Evolutionary conservation across 192 early-diverging fungal species (phyloP), one percentile per base, ranked within the genome.

Genomic region (Coemansia sp.): DNA sequence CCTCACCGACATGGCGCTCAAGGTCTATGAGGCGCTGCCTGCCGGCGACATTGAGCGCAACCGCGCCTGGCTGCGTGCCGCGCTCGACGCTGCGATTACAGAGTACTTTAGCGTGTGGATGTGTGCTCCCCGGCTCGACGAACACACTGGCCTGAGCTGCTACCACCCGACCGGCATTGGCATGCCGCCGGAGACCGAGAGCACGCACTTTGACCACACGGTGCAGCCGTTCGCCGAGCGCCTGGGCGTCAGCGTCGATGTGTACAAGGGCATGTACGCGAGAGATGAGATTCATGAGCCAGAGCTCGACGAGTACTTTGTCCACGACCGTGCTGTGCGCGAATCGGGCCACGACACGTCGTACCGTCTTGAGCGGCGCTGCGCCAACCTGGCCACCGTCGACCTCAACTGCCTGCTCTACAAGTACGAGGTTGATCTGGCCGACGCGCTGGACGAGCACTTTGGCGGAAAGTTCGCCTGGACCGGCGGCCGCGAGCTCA

Each of bases 161-260:
- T 99, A 87, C 75, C 85, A 90, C 62, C 88, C 95, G 10, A 93
- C 89, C 54, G 95, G 97, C 17, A 68, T 91, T 20, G 95, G 97
- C 28, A 94, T 99, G 82, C 97, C 97, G 46, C 97, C 97, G 0
- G 97, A 99, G 82, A 99, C 97, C 2, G 97, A 99, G 79, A 83
- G 88, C 28, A 87, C 89, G 19, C 93, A 94, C 65, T 94, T 94
- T 79, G 88, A 91, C 74, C 91, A 95, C 68, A 87, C 91, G 1
- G 82, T 96, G 51, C 81, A 87, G 67, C 93, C 93, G 1, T 96
- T 83, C 69, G 94, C 94, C 25, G 72, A 82, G 20, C 75, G 75
- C 6, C 71, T 82, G 54, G 88, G 88, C 31, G 57, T 95, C 23
- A 62, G 75, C 44, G 82, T 95, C 23, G 82, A 84, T 11, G 88